Evolutionary conservation across 371 early-diverging fungal genomes (phyloP), one percentile per base, ranked within the genome.

Genomic region (Mucor lusitanicus): DNA sequence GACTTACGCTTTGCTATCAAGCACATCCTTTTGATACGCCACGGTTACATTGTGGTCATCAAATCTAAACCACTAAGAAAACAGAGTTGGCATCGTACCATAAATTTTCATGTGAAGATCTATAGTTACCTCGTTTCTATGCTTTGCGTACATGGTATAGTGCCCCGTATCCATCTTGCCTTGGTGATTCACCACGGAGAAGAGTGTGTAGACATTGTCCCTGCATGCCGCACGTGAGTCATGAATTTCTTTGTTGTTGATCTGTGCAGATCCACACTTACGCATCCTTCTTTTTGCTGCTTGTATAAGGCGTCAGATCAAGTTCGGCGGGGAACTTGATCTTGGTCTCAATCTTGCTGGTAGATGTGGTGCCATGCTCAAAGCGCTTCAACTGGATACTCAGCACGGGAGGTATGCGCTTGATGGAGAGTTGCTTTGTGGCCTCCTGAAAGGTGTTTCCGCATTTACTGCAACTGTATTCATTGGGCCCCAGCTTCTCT

Each of bases 131-230:
- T 93, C 85, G 39, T 88, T 91, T 23, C 95, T 87, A 62, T 87
- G 87, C 60, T 87, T 86, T 4, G 91, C 92, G 70, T 83, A 95
- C 60, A 92, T 90, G 3, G 93, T 94, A 74, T 98, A 98, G 75
- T 98, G 98, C 4, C 98, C 98, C 0, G 95, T 94, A 61, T 97
- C 95, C 68, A 97, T 78, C 61, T 87, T 88, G 15, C 98, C 98
- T 61, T 89, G 86, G 62, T 98, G 98, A 57, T 92, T 93, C 27
- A 97, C 90, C 4, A 97, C 95, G 1, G 96, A 94, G 80, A 96
- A 96, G 37, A 98, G 76, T 1, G 85, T 80, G 72, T 98, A 98
- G 39, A 87, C 75, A 76, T 91, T 91, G 6, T 90, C 71, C 23
- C 65, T 70, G 39, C 30, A 57, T 64, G 9, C 3, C 23, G 5